Evolutionary conservation across 2,329 filamentous ascomycete species (phyloP).

Genomic region (Knufia petricola): DNA sequence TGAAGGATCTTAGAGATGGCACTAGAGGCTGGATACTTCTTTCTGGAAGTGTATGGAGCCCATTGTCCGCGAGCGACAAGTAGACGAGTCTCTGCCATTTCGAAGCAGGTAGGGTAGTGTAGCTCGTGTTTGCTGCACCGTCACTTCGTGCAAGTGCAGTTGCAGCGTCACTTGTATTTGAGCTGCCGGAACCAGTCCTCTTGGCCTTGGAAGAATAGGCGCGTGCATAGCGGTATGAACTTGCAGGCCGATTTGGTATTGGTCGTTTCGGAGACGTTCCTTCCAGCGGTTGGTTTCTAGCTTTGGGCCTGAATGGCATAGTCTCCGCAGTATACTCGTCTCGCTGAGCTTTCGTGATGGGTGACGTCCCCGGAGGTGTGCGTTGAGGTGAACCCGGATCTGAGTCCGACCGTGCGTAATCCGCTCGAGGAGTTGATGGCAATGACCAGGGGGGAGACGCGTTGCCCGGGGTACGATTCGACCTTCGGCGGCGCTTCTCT

Average conservation of each 20-base stretch:
- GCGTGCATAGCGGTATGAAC: slow-evolving; percentile 54
- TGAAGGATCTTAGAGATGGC: slow-evolving; percentile 81
- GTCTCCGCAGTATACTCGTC: slow-evolving; percentile 17
- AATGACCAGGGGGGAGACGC: slow-evolving; percentile 58
- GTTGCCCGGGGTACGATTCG: slow-evolving; percentile 60
- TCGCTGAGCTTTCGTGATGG: not conserved
- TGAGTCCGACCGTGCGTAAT: slow-evolving; percentile 58
- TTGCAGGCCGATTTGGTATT: slow-evolving; percentile 61
- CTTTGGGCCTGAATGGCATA: slow-evolving; percentile 11
- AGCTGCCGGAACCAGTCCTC: slow-evolving; percentile 85
- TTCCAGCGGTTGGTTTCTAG: slow-evolving; percentile 38
- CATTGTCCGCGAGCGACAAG: slow-evolving; percentile 84
- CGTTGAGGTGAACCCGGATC: slow-evolving; percentile 56
- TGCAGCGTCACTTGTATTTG: slow-evolving; percentile 62
- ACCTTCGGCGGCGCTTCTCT: slow-evolving; percentile 79
- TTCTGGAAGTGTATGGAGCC: slow-evolving; percentile 67
- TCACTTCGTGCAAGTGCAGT: slow-evolving; percentile 44
- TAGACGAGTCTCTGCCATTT: slow-evolving; percentile 96
- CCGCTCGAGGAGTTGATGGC: slow-evolving; percentile 53
- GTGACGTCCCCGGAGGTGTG: slow-evolving; percentile 26
- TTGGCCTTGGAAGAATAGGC: slow-evolving; percentile 63
- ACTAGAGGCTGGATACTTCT: slow-evolving; percentile 71
- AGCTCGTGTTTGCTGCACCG: slow-evolving; percentile 66
- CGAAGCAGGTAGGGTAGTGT: slow-evolving; percentile 64
- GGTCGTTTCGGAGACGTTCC: slow-evolving; percentile 78